A percentile compares a stretch with the other conserved stretches of the same genome.
These are phyloP conservation scores for Trichophyton benhamiae DNA, from an alignment of 2,329 filamentous ascomycete species.

Conservation along the genomic window DNA sequence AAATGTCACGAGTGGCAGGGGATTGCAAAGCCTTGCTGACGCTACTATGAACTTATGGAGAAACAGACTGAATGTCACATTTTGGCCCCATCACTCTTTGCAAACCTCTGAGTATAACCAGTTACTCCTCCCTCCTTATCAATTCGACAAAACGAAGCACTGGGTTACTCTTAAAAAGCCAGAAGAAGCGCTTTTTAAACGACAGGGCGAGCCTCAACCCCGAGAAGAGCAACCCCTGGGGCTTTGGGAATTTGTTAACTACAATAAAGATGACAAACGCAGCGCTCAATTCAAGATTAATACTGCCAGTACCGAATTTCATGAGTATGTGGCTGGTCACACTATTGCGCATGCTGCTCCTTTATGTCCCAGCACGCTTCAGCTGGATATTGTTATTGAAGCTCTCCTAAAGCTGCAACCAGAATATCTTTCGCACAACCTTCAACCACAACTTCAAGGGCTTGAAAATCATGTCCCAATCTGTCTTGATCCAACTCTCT, in stretches of 20 bases:
- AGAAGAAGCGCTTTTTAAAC: background rate
- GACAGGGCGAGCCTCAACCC: background rate
- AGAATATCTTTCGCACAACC: background rate
- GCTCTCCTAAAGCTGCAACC: slow-evolving; percentile 4
- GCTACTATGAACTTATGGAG: slow-evolving; percentile 31
- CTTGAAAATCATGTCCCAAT: slow-evolving; percentile 7
- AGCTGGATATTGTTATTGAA: slow-evolving; percentile 8
- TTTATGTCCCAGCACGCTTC: slow-evolving; percentile 4
- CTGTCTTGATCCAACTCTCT: slow-evolving; percentile 2
- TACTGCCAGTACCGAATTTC: slow-evolving; percentile 5
- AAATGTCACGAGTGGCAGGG: slow-evolving; percentile 6
- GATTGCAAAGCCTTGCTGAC: slow-evolving; percentile 17
- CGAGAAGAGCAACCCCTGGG: background rate
- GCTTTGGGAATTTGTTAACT: background rate
- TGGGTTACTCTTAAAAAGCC: slow-evolving; percentile 5
- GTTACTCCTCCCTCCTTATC: slow-evolving; percentile 31
- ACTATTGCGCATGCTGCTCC: slow-evolving; percentile 6
- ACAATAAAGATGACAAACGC: background rate
- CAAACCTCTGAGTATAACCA: slow-evolving; percentile 20
- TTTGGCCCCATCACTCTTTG: slow-evolving; percentile 28
- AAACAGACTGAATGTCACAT: slow-evolving; percentile 22
- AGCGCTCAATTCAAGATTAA: slow-evolving; percentile 4
- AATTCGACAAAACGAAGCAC: slow-evolving; percentile 28
- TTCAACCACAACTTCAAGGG: slow-evolving; percentile 4
- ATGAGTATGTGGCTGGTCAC: slow-evolving; percentile 2